Base-by-base conservation (phyloP, 169 alveolate species). In the Miamiensis avidus region DNA sequence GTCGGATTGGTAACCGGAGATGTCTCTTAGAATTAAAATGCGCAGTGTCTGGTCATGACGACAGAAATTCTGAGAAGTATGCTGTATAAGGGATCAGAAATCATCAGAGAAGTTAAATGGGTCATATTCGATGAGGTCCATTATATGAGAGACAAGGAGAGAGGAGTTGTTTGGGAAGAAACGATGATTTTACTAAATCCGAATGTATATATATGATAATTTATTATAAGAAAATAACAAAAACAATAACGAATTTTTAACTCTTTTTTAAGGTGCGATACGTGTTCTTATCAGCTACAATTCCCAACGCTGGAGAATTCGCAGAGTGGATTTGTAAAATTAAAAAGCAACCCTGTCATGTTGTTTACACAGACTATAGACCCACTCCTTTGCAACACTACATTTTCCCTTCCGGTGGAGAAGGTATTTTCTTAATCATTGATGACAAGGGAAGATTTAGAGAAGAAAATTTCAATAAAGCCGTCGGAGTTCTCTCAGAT, bases 101-200 rank as follows among this genome's bases (percentile, higher is more conserved):
- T 98, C 81, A 92, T 95, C 25, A 93, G 99, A 33, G 99, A 96
- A 89, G 95, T 97, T 91, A 98, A 97, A 29, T 97, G 99, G 99
- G 99, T 98, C 30, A 96, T 98, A 31, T 98, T 98, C 87, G 99
- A 98, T 95, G 99, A 99, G 94, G 99, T 99, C 29, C 99, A 99
- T 95, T 99, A 99, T 96, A 99, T 99, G 99, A 95, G 99, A 84
- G 99, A 99, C 91, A 96, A 98, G 85, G 99, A 99, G 87, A 94
- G 99, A 82, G 99, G 99, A 6, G 99, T 98, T 75, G 99, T 99
- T 25, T 99, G 99, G 99, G 99, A 99, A 93, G 99, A 99, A 89
- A 99, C 99, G 0, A 98, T 99, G 83, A 98, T 99, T 86, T 92
- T 98, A 78, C 95, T 98, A 20, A 99, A 99, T 34, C 92, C 95